phyloP scores from a whole-genome alignment of 225 moss, liverwort and hornwort species.

The Lunularia cruciata region DNA sequence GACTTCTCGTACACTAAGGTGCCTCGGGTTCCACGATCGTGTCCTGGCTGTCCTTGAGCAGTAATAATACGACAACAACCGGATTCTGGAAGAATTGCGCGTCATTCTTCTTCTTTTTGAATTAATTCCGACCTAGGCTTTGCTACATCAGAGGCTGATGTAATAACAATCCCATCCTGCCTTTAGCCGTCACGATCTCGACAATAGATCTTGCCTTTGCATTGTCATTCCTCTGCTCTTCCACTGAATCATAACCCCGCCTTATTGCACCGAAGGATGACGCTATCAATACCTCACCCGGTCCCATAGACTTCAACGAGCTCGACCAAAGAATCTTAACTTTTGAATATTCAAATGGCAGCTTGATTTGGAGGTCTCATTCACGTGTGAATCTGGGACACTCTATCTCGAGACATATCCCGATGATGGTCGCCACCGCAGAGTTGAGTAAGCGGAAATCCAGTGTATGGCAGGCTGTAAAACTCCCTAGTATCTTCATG shows the following conservation, averaged over 20 bases:
- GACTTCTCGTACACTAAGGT: conserved; percentile 2
- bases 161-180: conserved; percentile 1
- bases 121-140: neutral
- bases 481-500: neutral
- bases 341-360: neutral
- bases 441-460: neutral
- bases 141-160: neutral
- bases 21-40: conserved; percentile 16
- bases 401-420: neutral
- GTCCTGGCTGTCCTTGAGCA: conserved; percentile 14
- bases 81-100: conserved; percentile 2
- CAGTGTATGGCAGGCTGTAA: neutral
- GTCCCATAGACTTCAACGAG: neutral
- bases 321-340: neutral
- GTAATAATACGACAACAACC: conserved; percentile 9
- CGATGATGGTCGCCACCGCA: neutral
- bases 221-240: neutral
- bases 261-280: neutral
- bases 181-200: conserved; percentile 3
- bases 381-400: neutral
- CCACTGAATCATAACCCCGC: neutral
- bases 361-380: neutral
- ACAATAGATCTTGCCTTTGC: neutral
- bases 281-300: neutral
- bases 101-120: conserved; percentile 11